These are phyloP conservation scores for Canavalia ensiformis DNA, from an alignment of 306 rosid genomes.

Conservation along the genomic window DNA sequence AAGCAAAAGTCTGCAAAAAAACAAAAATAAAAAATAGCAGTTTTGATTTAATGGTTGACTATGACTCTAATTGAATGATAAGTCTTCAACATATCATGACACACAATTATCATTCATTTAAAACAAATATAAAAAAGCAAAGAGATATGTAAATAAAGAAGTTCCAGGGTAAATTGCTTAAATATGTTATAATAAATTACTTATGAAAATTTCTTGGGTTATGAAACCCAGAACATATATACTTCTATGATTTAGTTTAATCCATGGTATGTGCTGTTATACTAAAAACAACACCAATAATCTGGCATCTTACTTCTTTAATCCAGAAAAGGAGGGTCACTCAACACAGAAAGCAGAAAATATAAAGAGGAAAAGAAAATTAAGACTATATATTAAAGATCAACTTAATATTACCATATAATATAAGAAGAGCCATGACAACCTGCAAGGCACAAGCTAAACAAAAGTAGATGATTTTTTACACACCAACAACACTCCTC, in stretches of 20 bases:
- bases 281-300: conserved; percentile 5
- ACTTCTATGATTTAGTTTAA: conserved; percentile 3
- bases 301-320: not conserved
- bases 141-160: not conserved
- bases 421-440: not conserved
- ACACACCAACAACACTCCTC: not conserved
- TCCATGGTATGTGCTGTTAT: not conserved
- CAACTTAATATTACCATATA: not conserved
- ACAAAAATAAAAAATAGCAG: not conserved
- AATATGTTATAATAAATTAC: not conserved
- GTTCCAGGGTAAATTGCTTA: not conserved
- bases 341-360: not conserved
- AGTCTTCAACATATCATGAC: not conserved
- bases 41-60: conserved; percentile 1
- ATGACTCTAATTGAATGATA: not conserved
- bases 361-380: not conserved
- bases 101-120: not conserved
- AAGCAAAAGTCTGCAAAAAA: not conserved
- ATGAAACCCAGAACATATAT: not conserved
- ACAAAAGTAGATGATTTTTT: not conserved
- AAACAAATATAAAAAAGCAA: not conserved
- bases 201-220: not conserved
- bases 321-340: conserved; percentile 22
- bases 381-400: not conserved
- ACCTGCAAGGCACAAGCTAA: not conserved